These are phyloP conservation scores for Ostreobium quekettii DNA, from an alignment of 139 green algal species.

Conservation along the genomic window DNA sequence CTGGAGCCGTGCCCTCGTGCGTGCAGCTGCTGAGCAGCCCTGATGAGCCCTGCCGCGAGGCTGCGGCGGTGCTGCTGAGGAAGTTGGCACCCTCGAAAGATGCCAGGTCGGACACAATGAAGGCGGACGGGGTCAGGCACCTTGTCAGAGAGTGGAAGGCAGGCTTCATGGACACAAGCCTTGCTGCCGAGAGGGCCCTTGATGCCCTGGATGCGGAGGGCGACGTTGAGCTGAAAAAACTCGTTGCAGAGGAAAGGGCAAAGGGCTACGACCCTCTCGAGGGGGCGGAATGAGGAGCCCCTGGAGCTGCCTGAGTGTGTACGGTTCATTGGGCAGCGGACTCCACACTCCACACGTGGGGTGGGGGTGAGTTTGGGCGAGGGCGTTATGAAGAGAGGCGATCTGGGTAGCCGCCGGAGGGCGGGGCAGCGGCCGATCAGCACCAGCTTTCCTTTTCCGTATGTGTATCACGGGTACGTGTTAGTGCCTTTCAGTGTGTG, in stretches of 20 bases:
- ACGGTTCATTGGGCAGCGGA: too few species aligned
- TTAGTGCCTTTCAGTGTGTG: too few species aligned
- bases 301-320: too few species aligned
- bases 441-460: too few species aligned
- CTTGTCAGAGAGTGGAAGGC: conserved; percentile 15
- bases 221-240: background rate
- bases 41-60: conserved; percentile 14
- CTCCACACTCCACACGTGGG: too few species aligned
- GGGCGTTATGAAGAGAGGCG: too few species aligned
- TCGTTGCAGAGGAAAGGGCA: conserved; percentile 12
- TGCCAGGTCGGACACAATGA: conserved; percentile 9
- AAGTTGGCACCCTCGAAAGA: background rate
- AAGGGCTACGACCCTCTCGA: too few species aligned
- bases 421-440: too few species aligned
- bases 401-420: too few species aligned
- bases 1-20: conserved; percentile 4
- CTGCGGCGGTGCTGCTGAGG: background rate
- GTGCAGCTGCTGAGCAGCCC: conserved; percentile 2
- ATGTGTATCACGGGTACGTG: too few species aligned
- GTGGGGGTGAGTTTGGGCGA: too few species aligned
- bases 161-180: background rate
- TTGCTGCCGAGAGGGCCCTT: background rate
- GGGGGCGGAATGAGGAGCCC: too few species aligned
- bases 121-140: conserved; percentile 11
- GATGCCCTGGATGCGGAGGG: background rate